Percentiles rank a stretch among this genome's conserved stretches.
Evolutionary conservation across 768 basidiomycete species (phyloP).

Genomic region (Hypholoma fasciculare): DNA sequence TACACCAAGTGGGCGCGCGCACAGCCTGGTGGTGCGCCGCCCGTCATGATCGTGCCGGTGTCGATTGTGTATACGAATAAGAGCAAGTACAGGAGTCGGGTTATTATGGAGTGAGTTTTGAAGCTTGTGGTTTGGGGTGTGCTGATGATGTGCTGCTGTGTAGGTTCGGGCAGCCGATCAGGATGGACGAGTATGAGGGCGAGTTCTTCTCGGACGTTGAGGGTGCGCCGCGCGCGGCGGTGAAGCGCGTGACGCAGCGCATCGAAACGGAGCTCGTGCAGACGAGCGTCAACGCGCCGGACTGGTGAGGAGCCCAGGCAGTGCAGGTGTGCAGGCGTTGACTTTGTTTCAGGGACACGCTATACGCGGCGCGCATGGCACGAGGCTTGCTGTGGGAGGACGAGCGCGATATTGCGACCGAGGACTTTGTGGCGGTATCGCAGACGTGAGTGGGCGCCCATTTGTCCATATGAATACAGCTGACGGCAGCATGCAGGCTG

Average conservation of each 20-base stretch:
- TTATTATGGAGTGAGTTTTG: conserved; percentile 61
- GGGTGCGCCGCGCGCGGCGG: conserved; percentile 72
- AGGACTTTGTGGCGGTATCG: conserved; percentile 80
- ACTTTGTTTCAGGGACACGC: conserved; percentile 67
- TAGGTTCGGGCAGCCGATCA: conserved; percentile 84
- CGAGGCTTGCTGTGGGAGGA: conserved; percentile 91
- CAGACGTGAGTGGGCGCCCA: conserved; percentile 73
- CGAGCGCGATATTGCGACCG: conserved; percentile 72
- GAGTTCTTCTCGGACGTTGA: conserved; percentile 75
- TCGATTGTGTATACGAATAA: conserved; percentile 96
- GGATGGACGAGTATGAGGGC: conserved; percentile 68
- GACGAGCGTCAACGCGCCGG: conserved; percentile 87
- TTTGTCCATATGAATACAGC: conserved; percentile 4
- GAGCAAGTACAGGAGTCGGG: conserved; percentile 88
- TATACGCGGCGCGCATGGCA: conserved; percentile 91
- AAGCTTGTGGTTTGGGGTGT: background rate
- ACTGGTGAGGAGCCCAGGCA: conserved; percentile 69
- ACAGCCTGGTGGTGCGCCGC: conserved; percentile 43
- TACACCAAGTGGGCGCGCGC: conserved; percentile 79
- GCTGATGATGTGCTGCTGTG: background rate
- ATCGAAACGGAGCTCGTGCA: conserved; percentile 73
- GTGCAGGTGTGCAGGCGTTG: background rate
- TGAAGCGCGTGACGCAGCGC: conserved; percentile 79
- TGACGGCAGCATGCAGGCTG: conserved; percentile 48
- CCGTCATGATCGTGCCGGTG: conserved; percentile 72